Conservation (phyloP, 1,139 yeast species). For the Hyphopichia fennica region DNA sequence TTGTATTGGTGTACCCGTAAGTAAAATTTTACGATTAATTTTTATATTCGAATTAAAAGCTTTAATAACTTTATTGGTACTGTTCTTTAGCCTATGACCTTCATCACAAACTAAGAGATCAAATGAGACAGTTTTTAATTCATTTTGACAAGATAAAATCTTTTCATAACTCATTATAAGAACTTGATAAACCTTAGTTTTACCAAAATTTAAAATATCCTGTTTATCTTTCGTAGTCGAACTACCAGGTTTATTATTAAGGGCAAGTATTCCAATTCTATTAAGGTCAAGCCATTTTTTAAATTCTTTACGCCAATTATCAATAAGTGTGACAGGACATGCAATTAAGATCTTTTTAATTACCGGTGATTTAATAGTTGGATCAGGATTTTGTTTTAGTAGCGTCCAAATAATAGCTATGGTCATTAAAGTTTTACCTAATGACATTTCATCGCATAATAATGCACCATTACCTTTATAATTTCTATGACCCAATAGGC, state of each 20-base stretch:
- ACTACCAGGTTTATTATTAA: slow-evolving; percentile 39
- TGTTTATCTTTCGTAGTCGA: slow-evolving; percentile 54
- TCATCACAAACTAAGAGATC: slow-evolving; percentile 92
- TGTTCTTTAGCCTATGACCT: slow-evolving; percentile 82
- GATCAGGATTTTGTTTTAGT: slow-evolving; percentile 66
- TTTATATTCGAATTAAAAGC: slow-evolving; percentile 54
- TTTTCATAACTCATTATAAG: slow-evolving; percentile 88
- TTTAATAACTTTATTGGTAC: slow-evolving; percentile 66
- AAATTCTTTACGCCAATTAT: slow-evolving; percentile 89
- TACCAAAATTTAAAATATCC: slow-evolving; percentile 61
- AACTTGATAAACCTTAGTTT: slow-evolving; percentile 75
- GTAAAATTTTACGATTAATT: slow-evolving; percentile 57
- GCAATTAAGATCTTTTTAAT: slow-evolving; percentile 68
- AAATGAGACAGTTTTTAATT: slow-evolving; percentile 49
- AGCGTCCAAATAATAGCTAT: slow-evolving; percentile 84
- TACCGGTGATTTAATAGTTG: slow-evolving; percentile 32
- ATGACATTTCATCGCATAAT: slow-evolving; percentile 96
- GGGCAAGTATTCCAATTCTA: slow-evolving; percentile 57
- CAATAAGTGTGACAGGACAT: slow-evolving; percentile 88
- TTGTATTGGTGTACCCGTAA: slow-evolving; percentile 95
- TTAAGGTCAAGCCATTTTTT: slow-evolving; percentile 82
- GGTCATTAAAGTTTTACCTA: slow-evolving; percentile 90
- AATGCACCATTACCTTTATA: slow-evolving; percentile 70
- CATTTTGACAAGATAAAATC: slow-evolving; percentile 56
- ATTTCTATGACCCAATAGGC: slow-evolving; percentile 67